Conservation (phyloP, 106 monocot species). For the Cymbidium sinense region DNA sequence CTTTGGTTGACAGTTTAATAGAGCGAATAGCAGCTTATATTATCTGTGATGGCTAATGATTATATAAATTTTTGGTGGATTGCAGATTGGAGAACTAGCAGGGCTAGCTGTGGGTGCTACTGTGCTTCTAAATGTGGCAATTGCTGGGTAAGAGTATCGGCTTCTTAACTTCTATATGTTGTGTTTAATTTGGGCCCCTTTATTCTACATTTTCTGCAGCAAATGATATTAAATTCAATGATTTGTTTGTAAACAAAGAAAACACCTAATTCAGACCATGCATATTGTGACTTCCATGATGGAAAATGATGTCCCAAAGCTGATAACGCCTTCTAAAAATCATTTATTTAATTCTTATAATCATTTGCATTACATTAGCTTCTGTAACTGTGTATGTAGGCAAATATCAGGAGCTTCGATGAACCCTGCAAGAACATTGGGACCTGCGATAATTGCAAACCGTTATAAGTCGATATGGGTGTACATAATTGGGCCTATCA, state of each 20-base stretch:
- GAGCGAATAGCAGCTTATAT: neutral
- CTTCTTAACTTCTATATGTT: no score
- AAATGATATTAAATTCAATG: no score
- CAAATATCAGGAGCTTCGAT: slow-evolving; percentile 84
- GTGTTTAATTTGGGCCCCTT: no score
- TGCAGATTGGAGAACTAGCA: slow-evolving; percentile 80
- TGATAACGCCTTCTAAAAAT: no score
- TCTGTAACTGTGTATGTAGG: slow-evolving; percentile 16
- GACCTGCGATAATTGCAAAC: slow-evolving; percentile 52
- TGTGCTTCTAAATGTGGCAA: slow-evolving; percentile 57
- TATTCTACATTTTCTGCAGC: no score
- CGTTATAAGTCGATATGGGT: slow-evolving; percentile 63
- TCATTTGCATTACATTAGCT: no score
- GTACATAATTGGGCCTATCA: slow-evolving; percentile 53
- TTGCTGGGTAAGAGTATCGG: slow-evolving; percentile 47
- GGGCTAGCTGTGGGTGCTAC: slow-evolving; percentile 81
- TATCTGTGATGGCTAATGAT: neutral
- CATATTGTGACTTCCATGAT: no score
- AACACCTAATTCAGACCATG: no score
- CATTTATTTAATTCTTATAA: no score
- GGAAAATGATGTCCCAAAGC: no score
- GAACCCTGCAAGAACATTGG: slow-evolving; percentile 76
- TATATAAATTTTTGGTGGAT: neutral
- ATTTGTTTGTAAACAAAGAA: no score
- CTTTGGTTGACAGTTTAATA: no score